A percentile compares a stretch with the other conserved stretches of the same genome.
phyloP scores from a whole-genome alignment of 2,329 filamentous ascomycete genomes.

The Bipolaris cookei region DNA sequence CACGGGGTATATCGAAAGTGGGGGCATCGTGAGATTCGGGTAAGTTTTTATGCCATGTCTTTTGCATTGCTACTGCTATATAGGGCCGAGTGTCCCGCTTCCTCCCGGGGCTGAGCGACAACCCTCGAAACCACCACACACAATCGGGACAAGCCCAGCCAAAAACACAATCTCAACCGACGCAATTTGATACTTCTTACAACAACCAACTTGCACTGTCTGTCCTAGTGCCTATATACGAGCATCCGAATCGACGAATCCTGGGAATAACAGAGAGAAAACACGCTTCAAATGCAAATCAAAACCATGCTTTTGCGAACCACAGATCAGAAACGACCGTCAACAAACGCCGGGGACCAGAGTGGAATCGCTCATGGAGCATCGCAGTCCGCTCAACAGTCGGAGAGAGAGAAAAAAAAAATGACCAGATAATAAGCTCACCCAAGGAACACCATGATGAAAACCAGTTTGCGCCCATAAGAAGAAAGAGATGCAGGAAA shows the following conservation, averaged over 20 bases:
- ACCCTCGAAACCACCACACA: constrained; percentile 9
- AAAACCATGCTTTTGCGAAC: constrained; percentile 42
- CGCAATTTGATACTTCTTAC: constrained; percentile 10
- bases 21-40: constrained; percentile 11
- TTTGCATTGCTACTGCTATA: constrained; percentile 23
- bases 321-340: constrained; percentile 28
- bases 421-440: constrained; percentile 26
- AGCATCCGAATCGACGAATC: constrained; percentile 26
- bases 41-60: constrained; percentile 27
- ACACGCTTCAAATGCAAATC: constrained; percentile 42
- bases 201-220: constrained; percentile 26
- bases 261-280: constrained; percentile 22
- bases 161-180: constrained; percentile 17
- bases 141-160: constrained; percentile 15
- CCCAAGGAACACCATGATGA: constrained; percentile 28
- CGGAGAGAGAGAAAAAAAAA: constrained; percentile 13
- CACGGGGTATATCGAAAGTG: constrained; percentile 23
- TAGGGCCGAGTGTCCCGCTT: constrained; percentile 13
- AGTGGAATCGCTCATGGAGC: constrained; percentile 41
- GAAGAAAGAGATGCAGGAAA: constrained; percentile 41
- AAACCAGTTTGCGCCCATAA: constrained; percentile 31
- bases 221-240: constrained; percentile 32
- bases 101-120: constrained; percentile 2
- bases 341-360: constrained; percentile 33
- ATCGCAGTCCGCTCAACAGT: constrained; percentile 44